Evolutionary conservation across 2,329 filamentous ascomycete genomes (phyloP).

Genomic region (Epichloe brachyelytri): DNA sequence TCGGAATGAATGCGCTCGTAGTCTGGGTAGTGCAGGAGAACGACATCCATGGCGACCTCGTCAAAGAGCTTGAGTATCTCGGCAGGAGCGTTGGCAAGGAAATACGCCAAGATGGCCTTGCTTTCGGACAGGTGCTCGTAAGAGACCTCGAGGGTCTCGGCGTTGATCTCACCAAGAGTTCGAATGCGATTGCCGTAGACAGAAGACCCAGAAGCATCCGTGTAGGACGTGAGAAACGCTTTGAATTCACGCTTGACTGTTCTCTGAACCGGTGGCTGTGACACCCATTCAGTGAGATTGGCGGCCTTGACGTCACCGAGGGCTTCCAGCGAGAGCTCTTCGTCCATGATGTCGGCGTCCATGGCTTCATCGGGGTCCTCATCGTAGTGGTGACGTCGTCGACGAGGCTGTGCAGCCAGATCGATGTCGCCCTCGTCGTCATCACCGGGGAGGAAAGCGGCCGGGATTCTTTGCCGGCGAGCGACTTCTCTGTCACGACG

Average conservation of each 20-base stretch:
- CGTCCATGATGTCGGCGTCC: conserved; percentile 88
- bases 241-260: conserved; percentile 97
- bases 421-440: conserved; percentile 79
- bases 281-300: conserved; percentile 90
- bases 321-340: conserved; percentile 84
- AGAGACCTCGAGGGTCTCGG: conserved; percentile 89
- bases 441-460: conserved; percentile 65
- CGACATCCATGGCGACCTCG: conserved; percentile 91
- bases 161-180: conserved; percentile 93
- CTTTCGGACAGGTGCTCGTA: conserved; percentile 83
- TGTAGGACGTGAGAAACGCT: conserved; percentile 91
- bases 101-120: conserved; percentile 91
- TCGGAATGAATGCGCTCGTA: conserved; percentile 96
- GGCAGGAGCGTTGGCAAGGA: conserved; percentile 87
- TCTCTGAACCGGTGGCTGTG: conserved; percentile 75
- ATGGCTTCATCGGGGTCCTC: conserved; percentile 89
- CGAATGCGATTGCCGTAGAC: conserved; percentile 92
- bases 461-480: conserved; percentile 52
- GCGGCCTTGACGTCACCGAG: conserved; percentile 87
- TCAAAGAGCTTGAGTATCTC: conserved; percentile 95
- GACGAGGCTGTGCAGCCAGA: conserved; percentile 70
- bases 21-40: conserved; percentile 89
- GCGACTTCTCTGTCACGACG: conserved; percentile 61
- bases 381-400: conserved; percentile 81
- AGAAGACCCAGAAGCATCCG: conserved; percentile 74